Percentiles rank a stretch among this genome's conserved stretches.
Evolutionary conservation across 2,329 filamentous ascomycete genomes (phyloP).

Genomic region (Diaporthe sp.): DNA sequence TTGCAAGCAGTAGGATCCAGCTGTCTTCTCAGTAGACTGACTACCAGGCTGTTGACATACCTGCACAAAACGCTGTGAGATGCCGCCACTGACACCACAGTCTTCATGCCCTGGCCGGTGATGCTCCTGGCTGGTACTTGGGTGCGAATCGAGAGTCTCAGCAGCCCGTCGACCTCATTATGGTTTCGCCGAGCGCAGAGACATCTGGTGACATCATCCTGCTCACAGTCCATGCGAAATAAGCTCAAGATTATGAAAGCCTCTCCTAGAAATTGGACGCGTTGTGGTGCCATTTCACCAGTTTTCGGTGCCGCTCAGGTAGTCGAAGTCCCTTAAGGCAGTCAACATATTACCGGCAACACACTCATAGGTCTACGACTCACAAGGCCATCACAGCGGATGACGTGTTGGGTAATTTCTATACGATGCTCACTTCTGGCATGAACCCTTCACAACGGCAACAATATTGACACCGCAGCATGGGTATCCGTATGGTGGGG

Average conservation of each 20-base stretch:
- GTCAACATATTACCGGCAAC: neutral
- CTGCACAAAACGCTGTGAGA: too few relatives aligned
- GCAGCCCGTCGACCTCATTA: neutral
- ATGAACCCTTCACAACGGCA: neutral
- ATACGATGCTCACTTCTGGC: neutral
- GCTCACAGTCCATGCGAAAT: neutral
- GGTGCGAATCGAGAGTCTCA: neutral
- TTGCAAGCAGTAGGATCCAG: neutral
- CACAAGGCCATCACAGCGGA: neutral
- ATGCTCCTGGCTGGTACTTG: neutral
- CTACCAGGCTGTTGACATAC: neutral
- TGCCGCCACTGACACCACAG: too few relatives aligned
- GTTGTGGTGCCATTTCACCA: neutral
- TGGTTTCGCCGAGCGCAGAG: neutral
- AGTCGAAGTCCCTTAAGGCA: neutral
- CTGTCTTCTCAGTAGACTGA: neutral
- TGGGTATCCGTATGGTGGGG: neutral
- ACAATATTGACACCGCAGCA: neutral
- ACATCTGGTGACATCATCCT: conserved; percentile 11
- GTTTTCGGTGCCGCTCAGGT: neutral
- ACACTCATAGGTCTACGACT: neutral
- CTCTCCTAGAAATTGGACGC: neutral
- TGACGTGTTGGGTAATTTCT: conserved; percentile 1
- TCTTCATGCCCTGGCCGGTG: neutral
- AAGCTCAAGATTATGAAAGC: neutral